Conservation (phyloP, 202 grass and related monocot species). For the Setaria italica region DNA sequence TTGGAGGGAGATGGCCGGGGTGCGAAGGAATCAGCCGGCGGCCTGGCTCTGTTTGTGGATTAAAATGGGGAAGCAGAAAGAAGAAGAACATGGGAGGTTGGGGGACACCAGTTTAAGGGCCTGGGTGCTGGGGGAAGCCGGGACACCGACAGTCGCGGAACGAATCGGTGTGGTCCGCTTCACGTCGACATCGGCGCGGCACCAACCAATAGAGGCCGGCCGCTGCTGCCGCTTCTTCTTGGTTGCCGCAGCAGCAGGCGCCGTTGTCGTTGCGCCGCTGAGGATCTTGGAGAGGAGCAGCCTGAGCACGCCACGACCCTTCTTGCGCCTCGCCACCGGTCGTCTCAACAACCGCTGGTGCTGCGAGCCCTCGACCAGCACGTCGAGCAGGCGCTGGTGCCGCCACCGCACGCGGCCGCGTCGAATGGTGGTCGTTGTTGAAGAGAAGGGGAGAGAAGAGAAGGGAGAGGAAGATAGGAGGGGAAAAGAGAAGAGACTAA, state of each 20-base stretch:
- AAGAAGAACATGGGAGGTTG: no score
- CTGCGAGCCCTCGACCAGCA: slow-evolving; percentile 58
- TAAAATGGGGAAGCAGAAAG: no score
- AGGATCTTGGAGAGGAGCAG: slow-evolving; percentile 54
- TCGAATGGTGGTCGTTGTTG: background rate
- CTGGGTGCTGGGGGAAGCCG: background rate
- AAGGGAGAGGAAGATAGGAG: no score
- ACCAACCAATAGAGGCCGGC: background rate
- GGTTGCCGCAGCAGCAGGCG: background rate
- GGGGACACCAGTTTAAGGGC: no score
- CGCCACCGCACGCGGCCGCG: background rate
- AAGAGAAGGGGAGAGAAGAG: no score
- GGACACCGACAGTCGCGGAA: accelerated
- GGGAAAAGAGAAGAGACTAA: no score
- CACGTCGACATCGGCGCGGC: background rate
- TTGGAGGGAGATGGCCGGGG: no score
- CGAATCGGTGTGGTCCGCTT: background rate
- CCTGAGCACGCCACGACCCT: slow-evolving; percentile 9
- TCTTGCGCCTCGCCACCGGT: slow-evolving; percentile 17
- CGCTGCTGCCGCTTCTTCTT: background rate
- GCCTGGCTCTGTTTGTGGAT: no score
- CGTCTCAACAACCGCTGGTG: background rate
- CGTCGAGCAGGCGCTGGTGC: slow-evolving; percentile 32
- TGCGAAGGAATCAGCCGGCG: no score
- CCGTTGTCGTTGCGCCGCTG: background rate